Conservation (phyloP, 768 basidiomycete species). For the Mycena floridula region DNA sequence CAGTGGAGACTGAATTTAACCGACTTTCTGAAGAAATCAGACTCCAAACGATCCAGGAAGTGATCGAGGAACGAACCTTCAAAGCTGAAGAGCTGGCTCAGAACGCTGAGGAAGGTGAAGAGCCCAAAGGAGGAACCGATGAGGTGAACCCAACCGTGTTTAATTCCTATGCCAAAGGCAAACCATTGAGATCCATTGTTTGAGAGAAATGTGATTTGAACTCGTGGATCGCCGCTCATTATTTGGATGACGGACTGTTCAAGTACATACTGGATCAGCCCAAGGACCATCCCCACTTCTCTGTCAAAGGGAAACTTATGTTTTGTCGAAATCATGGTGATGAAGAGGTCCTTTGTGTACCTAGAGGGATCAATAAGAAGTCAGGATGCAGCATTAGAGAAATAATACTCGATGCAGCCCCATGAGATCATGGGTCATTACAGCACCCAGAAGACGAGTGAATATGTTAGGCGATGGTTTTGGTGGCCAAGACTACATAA, state of each 20-base stretch:
- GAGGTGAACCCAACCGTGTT: background rate
- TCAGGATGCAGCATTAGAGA: background rate
- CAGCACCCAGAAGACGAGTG: constrained; percentile 12
- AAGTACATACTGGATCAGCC: background rate
- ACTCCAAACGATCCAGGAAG: background rate
- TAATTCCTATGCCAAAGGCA: background rate
- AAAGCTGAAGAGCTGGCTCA: constrained; percentile 3
- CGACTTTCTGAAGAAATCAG: background rate
- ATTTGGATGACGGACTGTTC: background rate
- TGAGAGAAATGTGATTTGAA: background rate
- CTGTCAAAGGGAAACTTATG: background rate
- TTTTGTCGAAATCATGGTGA: background rate
- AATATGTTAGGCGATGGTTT: constrained; percentile 7
- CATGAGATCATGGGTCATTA: constrained; percentile 20
- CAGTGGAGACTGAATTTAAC: background rate
- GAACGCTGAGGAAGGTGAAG: background rate
- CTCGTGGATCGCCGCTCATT: background rate
- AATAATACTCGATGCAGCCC: constrained; percentile 13
- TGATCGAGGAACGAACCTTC: background rate
- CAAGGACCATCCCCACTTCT: background rate
- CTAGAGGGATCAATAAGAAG: background rate
- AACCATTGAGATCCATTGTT: background rate
- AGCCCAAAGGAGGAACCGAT: background rate
- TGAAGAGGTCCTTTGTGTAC: constrained; percentile 1
- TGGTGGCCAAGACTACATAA: no score